Base-by-base conservation (phyloP, 495 filamentous ascomycete genomes). In the Podospora conica region DNA sequence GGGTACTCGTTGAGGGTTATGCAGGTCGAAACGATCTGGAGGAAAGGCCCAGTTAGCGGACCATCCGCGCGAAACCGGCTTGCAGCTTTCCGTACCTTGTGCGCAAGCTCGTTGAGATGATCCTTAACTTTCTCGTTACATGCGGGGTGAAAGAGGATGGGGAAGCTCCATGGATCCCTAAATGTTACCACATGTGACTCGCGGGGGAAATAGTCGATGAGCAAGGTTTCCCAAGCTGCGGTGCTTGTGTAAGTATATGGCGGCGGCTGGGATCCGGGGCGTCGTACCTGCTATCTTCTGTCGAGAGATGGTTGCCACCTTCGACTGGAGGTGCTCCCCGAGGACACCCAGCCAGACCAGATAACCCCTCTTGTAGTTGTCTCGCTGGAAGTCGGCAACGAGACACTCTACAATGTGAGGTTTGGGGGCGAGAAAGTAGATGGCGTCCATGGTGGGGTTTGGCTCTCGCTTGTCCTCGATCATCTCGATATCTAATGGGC, bases 111-210 rank as follows among this genome's bases (percentile, higher is more conserved):
- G 72, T 90, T 84, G 80, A 98, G 84, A 71, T 98, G 94, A 53
- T 82, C 81, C 53, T 86, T 83, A 40, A 98, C 88, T 56, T 97
- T 82, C 66, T 88, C 82, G 72, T 93, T 94, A 77, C 96, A 98
- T 58, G 83, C 85, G 11, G 95, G 94, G 74, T 98, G 93, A 80
- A 89, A 98, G 60, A 98, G 78, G 11, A 94, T 84, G 3, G 92
- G 93, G 73, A 98, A 98, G 77, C 93, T 97, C 83, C 88, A 96
- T 1, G 96, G 94, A 75, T 98, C 95, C 64, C 90, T 83, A 68
- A 98, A 96, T 1, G 92, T 96, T 67, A 97, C 80, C 31, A 98
- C 77, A 71, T 91, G 91, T 12, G 96, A 96, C 79, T 98, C 95
- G 64, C 91, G 86, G 23, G 95, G 93, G 74, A 87, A 94, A 75